Evolutionary conservation across 1,284 basidiomycete species (phyloP).

Genomic region (Phenoliferia sp.): DNA sequence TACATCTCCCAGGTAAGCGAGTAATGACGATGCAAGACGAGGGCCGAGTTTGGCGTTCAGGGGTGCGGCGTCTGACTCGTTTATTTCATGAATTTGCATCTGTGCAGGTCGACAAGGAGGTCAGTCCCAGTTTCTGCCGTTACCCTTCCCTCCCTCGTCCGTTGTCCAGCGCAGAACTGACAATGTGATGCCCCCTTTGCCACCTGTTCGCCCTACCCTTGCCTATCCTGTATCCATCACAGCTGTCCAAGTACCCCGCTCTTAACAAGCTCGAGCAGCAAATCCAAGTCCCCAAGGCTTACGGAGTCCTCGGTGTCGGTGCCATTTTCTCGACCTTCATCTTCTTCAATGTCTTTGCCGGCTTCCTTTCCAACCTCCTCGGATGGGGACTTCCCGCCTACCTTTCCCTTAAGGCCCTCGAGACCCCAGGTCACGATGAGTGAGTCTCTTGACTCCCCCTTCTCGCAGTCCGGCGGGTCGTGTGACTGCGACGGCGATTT

Average conservation of each 20-base stretch:
- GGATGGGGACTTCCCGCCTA: conserved; percentile 80
- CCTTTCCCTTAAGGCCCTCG: conserved; percentile 78
- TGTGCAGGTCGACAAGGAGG: conserved; percentile 22
- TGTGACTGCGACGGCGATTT: not conserved
- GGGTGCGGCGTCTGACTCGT: not conserved
- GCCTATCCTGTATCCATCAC: conserved; percentile 2
- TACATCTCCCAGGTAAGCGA: not conserved
- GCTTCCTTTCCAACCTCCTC: conserved; percentile 74
- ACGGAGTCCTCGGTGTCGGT: conserved; percentile 72
- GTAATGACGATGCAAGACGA: not conserved
- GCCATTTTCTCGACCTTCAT: conserved; percentile 56
- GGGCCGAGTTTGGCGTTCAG: not conserved
- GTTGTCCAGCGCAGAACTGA: too few species aligned
- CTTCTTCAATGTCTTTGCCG: conserved; percentile 73
- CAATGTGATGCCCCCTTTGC: not conserved
- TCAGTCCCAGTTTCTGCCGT: not conserved
- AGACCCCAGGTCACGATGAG: conserved; percentile 48
- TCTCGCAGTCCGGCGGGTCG: not conserved
- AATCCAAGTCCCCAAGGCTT: conserved; percentile 88
- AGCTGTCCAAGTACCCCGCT: conserved; percentile 62
- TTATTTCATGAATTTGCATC: not conserved
- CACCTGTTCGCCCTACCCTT: not conserved
- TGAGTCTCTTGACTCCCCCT: not conserved
- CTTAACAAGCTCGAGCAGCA: conserved; percentile 57
- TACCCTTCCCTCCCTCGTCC: too few species aligned